A percentile compares a stretch with the other conserved stretches of the same genome.
These are phyloP conservation scores for Eucalyptus regnans DNA, from an alignment of 345 rosid species.

Conservation along the genomic window DNA sequence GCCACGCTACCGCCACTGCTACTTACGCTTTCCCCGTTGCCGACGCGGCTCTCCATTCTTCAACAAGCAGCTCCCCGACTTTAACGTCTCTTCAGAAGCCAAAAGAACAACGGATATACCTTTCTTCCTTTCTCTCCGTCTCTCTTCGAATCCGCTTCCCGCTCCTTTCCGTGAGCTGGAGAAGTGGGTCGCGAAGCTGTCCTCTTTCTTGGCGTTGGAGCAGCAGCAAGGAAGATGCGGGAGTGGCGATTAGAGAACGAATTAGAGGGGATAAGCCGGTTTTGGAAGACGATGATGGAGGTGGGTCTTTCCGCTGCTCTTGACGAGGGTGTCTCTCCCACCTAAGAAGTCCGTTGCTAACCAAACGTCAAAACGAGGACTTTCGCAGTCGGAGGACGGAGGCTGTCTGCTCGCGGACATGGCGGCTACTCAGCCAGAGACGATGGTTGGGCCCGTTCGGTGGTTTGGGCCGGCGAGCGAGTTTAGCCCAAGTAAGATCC, in stretches of 20 bases:
- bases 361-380: not conserved
- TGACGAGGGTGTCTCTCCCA: not conserved
- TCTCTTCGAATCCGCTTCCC: not conserved
- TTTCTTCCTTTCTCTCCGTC: not conserved
- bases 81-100: not conserved
- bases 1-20: conserved; percentile 6
- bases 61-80: not conserved
- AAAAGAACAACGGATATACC: not conserved
- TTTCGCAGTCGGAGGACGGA: not conserved
- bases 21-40: not conserved
- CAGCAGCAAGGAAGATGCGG: not conserved
- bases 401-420: not conserved
- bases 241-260: not conserved
- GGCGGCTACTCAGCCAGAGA: not conserved
- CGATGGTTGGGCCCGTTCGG: not conserved
- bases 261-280: not conserved
- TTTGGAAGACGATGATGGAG: not conserved
- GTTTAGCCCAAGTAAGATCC: not conserved
- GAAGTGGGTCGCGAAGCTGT: not conserved
- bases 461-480: not conserved
- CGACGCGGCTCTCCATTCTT: conserved; percentile 14
- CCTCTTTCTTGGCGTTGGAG: not conserved
- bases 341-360: conserved; percentile 2
- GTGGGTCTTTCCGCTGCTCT: not conserved
- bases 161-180: not conserved